These are phyloP conservation scores for Metschnikowia matae DNA, from an alignment of 805 yeast species.

Conservation along the genomic window DNA sequence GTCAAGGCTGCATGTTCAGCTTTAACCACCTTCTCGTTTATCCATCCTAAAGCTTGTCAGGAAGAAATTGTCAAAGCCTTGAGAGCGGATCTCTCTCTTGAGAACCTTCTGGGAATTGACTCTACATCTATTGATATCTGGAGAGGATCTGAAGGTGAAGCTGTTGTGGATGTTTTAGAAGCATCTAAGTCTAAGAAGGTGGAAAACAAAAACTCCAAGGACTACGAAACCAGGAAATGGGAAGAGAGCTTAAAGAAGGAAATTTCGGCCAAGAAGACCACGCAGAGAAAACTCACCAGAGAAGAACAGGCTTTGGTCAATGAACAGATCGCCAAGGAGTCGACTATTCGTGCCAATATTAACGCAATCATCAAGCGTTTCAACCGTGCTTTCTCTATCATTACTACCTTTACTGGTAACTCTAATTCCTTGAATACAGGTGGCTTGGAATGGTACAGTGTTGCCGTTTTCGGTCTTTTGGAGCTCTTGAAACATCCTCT, in stretches of 20 bases:
- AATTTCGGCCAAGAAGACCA: conserved; percentile 53
- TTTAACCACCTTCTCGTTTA: conserved; percentile 47
- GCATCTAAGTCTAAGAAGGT: conserved; percentile 34
- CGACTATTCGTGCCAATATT: conserved; percentile 48
- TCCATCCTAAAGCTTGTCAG: conserved; percentile 53
- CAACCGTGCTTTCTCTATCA: conserved; percentile 48
- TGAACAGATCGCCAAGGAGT: conserved; percentile 62
- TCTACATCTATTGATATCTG: conserved; percentile 57
- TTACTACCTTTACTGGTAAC: conserved; percentile 50
- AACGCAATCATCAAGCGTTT: conserved; percentile 32
- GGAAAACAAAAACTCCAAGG: conserved; percentile 71
- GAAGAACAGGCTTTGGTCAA: conserved; percentile 69
- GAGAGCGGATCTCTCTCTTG: conserved; percentile 36
- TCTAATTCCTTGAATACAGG: conserved; percentile 9
- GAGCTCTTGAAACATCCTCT: conserved; percentile 36
- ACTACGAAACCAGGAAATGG: conserved; percentile 85
- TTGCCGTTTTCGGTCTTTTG: conserved; percentile 51
- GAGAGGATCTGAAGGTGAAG: conserved; percentile 63
- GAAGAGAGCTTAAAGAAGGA: conserved; percentile 79
- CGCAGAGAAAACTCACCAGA: conserved; percentile 61
- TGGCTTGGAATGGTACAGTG: conserved; percentile 61
- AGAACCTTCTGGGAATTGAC: conserved; percentile 38
- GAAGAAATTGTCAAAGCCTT: conserved; percentile 48
- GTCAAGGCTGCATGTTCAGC: conserved; percentile 44
- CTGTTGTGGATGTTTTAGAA: conserved; percentile 62